Evolutionary conservation across 2,329 filamentous ascomycete genomes (phyloP).

Genomic region (Phialophora tarda): DNA sequence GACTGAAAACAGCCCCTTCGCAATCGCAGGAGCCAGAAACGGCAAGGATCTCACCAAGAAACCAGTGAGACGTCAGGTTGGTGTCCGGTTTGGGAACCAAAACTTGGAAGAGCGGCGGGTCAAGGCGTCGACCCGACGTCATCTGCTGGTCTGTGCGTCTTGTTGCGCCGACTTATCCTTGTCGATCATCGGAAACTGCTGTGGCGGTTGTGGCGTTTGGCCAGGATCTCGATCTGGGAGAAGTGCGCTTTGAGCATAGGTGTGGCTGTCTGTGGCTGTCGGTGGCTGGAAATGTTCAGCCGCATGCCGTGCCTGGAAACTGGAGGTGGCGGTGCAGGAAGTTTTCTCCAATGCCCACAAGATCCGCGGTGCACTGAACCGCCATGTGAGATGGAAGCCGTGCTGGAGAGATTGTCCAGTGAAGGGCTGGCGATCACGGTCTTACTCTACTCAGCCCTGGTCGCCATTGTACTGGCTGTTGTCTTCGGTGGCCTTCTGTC

Average conservation of each 20-base stretch:
- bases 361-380: background rate
- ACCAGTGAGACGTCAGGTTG: constrained; percentile 18
- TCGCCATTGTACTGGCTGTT: constrained; percentile 8
- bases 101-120: constrained; percentile 17
- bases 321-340: constrained; percentile 23
- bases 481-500: constrained; percentile 1
- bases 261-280: constrained; percentile 12
- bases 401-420: background rate
- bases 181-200: constrained; percentile 5
- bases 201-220: constrained; percentile 16
- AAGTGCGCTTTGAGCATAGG: background rate
- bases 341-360: background rate
- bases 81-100: constrained; percentile 20
- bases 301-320: constrained; percentile 3
- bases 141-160: constrained; percentile 20
- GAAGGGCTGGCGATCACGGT: background rate
- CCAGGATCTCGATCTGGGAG: constrained; percentile 10
- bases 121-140: constrained; percentile 21
- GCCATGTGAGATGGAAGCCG: background rate
- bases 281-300: constrained; percentile 20
- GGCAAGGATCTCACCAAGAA: constrained; percentile 11
- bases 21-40: constrained; percentile 1
- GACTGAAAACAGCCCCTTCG: constrained; percentile 7
- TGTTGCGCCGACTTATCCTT: constrained; percentile 13
- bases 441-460: background rate